Base-by-base conservation (phyloP, 352 stramenopile genomes). In the Phytopythium ostracodes region DNA sequence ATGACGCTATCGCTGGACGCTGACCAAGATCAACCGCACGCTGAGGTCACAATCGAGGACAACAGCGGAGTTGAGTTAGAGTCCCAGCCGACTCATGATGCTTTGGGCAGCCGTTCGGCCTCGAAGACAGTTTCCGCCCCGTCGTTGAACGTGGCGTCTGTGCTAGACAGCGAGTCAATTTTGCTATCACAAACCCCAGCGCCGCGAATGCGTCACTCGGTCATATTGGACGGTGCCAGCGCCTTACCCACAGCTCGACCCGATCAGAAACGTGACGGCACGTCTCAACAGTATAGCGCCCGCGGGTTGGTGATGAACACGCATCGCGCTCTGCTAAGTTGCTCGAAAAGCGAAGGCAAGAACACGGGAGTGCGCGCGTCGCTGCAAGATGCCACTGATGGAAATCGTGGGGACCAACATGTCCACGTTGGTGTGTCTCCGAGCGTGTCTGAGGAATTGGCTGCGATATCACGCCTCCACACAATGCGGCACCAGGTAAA, bases 401-500 rank as follows among this genome's bases (percentile, higher is more conserved):
- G 12, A 20, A 38, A 15, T 0, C 10, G 7, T 38, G 7, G 0
- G 4, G 22, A 24, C 24, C 40, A 60, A 24, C 10, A 5, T 50
- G 38, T 11, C n/a, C 15, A 50, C 2, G 4, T 6, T 9, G 36
- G 11, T 46, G 2, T 29, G 9, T 31, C 31, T 31, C 10, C 10
- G n/a, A 31, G 4, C 27, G 27, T 24, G 27, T 17, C 35, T 25
- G 24, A 49, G 4, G 22, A 27, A 9, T 35, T 15, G 2, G 4
- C 17, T 25, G 22, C 15, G 24, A 24, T 7, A 17, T 7, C 8
- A 18, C 27, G 22, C 3, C 52, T 58, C 27, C 24, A 35, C 20
- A 51, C 54, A 10, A 50, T 17, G 24, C 25, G 38, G 15, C 66
- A 81, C 55, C 67, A 79, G 29, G 74, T 75, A 67, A 80, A 71